These are phyloP conservation scores for Wickerhamomyces ciferrii DNA, from an alignment of 805 yeast genomes.

Conservation along the genomic window DNA sequence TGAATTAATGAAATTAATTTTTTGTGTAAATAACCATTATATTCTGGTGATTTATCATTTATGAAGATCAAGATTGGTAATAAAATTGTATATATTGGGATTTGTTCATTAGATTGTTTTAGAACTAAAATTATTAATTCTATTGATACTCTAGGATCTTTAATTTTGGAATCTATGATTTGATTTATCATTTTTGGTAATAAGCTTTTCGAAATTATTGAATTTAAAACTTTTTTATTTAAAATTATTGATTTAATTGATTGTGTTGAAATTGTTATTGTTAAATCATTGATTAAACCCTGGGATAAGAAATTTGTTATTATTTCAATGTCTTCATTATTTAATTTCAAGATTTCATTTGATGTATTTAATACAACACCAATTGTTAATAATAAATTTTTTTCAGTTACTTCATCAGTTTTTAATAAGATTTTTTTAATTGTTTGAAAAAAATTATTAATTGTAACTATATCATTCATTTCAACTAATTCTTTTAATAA, in stretches of 20 bases:
- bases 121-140: slow-evolving; percentile 21
- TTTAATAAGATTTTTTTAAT: slow-evolving; percentile 24
- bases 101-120: slow-evolving; percentile 16
- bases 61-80: slow-evolving; percentile 32
- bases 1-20: slow-evolving; percentile 43
- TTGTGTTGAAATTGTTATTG: slow-evolving; percentile 43
- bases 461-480: slow-evolving; percentile 20
- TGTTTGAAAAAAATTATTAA: slow-evolving; percentile 32
- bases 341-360: slow-evolving; percentile 26
- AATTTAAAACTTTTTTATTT: slow-evolving; percentile 24
- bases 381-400: slow-evolving; percentile 36
- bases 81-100: slow-evolving; percentile 24
- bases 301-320: slow-evolving; percentile 28
- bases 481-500: slow-evolving; percentile 32
- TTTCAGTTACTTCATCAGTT: slow-evolving; percentile 18
- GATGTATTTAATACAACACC: slow-evolving; percentile 40
- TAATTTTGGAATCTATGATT: slow-evolving; percentile 16
- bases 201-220: slow-evolving; percentile 34
- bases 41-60: slow-evolving; percentile 13
- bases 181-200: slow-evolving; percentile 39
- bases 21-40: slow-evolving; percentile 36
- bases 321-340: slow-evolving; percentile 30
- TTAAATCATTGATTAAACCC: slow-evolving; percentile 30
- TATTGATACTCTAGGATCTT: slow-evolving; percentile 23
- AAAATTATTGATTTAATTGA: slow-evolving; percentile 55